phyloP scores from a whole-genome alignment of 2,329 filamentous ascomycete genomes.

The Sporothrix inflata region DNA sequence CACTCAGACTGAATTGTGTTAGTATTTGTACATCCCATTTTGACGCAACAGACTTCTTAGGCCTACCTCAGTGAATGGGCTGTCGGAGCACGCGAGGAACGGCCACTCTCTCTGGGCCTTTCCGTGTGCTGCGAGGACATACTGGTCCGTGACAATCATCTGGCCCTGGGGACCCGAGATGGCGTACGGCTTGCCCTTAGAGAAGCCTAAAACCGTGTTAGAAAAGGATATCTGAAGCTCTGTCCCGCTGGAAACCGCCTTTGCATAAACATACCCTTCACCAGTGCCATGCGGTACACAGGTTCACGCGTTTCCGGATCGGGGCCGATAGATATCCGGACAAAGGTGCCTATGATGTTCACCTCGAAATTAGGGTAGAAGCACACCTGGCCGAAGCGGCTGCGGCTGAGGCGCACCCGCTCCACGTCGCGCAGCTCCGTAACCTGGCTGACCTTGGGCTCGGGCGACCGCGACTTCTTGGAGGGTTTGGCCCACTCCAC shows the following conservation, averaged over 20 bases:
- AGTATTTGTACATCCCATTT: background rate
- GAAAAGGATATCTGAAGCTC: background rate
- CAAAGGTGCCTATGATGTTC: constrained; percentile 80
- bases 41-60: too few species aligned
- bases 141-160: constrained; percentile 81
- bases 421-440: constrained; percentile 82
- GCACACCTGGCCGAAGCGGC: constrained; percentile 86
- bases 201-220: constrained; percentile 62
- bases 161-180: constrained; percentile 75
- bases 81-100: constrained; percentile 88
- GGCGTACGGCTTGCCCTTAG: constrained; percentile 78
- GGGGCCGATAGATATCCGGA: constrained; percentile 79
- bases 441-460: constrained; percentile 67
- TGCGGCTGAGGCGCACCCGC: constrained; percentile 78
- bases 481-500: constrained; percentile 70
- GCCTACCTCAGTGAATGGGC: constrained; percentile 55
- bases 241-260: background rate
- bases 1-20: constrained; percentile 65
- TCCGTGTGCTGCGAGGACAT: constrained; percentile 79
- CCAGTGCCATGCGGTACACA: constrained; percentile 83
- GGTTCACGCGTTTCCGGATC: constrained; percentile 73
- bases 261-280: constrained; percentile 66
- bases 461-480: constrained; percentile 56
- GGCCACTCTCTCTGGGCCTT: constrained; percentile 83
- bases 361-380: constrained; percentile 90